Evolutionary conservation across 768 basidiomycete genomes (phyloP).

Genomic region (Boletus tylopilopsis): DNA sequence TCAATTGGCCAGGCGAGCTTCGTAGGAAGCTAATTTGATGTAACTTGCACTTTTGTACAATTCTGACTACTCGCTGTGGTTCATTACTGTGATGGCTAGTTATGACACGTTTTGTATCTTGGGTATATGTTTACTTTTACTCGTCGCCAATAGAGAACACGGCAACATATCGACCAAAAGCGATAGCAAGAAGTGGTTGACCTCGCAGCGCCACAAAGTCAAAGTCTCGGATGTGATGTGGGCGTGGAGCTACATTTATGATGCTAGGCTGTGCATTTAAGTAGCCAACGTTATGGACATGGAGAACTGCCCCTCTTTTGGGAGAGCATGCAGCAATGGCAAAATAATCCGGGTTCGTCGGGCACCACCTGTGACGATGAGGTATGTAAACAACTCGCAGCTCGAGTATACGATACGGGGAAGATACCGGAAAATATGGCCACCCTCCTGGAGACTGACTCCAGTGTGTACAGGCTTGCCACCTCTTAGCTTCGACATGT

Average conservation of each 20-base stretch:
- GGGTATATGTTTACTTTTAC: constrained; percentile 26
- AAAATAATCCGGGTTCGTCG: constrained; percentile 71
- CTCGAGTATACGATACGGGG: neutral
- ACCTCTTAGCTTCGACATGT: constrained; percentile 65
- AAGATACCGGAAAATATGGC: constrained; percentile 59
- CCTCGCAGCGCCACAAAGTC: constrained; percentile 65
- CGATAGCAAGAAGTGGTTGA: constrained; percentile 65
- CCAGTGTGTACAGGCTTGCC: constrained; percentile 69
- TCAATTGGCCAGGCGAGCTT: constrained; percentile 23
- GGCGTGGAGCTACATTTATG: constrained; percentile 55
- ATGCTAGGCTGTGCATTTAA: constrained; percentile 59
- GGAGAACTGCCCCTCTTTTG: constrained; percentile 59
- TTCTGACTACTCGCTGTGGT: constrained; percentile 1
- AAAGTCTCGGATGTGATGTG: constrained; percentile 67
- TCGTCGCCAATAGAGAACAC: constrained; percentile 68
- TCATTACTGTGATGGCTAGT: constrained; percentile 12
- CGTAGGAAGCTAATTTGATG: constrained; percentile 13
- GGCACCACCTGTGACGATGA: constrained; percentile 66
- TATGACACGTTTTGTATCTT: constrained; percentile 21
- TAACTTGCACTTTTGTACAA: neutral
- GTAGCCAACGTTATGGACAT: constrained; percentile 66
- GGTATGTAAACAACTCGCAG: neutral
- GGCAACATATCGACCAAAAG: constrained; percentile 54
- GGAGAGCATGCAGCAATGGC: constrained; percentile 65
- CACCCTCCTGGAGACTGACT: constrained; percentile 62